These are phyloP conservation scores for Pestalotiopsis sp. DNA, from an alignment of 2,329 filamentous ascomycete species.

Conservation along the genomic window DNA sequence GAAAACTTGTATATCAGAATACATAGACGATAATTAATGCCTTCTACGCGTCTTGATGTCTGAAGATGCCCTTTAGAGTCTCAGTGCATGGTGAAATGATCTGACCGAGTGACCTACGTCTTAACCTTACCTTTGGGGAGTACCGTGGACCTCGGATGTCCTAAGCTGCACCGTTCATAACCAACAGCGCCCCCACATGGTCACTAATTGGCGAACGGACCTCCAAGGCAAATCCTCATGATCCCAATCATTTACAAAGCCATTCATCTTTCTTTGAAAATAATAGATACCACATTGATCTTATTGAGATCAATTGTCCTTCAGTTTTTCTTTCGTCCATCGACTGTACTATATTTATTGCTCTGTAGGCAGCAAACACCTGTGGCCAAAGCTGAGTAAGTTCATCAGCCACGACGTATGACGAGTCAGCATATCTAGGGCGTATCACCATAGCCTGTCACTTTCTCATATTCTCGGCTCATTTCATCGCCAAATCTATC, in stretches of 20 bases:
- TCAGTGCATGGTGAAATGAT: not conserved
- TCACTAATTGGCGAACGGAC: constrained; percentile 1
- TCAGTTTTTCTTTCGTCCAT: not conserved
- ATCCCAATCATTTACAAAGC: not conserved
- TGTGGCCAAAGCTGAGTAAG: not conserved
- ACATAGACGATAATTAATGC: constrained; percentile 1
- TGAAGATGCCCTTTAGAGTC: not conserved
- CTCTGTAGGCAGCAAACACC: not conserved
- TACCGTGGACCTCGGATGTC: not conserved
- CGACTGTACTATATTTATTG: not conserved
- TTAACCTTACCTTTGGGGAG: not conserved
- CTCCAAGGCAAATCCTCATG: not conserved
- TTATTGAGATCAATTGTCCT: no score
- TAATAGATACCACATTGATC: not conserved
- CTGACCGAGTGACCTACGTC: not conserved
- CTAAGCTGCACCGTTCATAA: not conserved
- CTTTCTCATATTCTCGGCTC: not conserved
- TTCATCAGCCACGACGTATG: not conserved
- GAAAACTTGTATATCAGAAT: constrained; percentile 6
- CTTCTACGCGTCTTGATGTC: not conserved
- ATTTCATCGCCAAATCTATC: not conserved
- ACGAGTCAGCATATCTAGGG: not conserved
- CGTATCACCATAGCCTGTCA: not conserved
- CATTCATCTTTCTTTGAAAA: not conserved
- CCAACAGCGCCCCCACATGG: not conserved